Conservation (phyloP, 768 basidiomycete genomes). For the Agrocybe praecox region DNA sequence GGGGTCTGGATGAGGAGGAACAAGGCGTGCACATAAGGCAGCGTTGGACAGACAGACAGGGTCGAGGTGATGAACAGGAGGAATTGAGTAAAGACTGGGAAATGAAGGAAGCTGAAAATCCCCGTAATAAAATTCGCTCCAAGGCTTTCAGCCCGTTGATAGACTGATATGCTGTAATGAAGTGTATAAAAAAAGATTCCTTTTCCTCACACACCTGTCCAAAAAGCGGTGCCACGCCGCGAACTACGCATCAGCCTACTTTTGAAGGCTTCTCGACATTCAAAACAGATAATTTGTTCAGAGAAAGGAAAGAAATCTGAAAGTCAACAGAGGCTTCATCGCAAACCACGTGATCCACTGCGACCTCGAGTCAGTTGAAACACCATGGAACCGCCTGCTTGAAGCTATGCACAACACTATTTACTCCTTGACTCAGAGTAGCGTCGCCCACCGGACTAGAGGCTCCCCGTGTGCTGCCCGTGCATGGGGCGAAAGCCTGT, state of each 20-base stretch:
- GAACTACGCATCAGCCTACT: not conserved
- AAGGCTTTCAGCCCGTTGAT: not conserved
- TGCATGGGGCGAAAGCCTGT: no score
- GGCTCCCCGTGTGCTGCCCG: no score
- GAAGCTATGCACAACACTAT: no score
- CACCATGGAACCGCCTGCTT: no score
- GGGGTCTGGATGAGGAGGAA: not conserved
- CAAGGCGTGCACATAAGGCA: not conserved
- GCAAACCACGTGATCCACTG: no score
- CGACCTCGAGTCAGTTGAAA: no score
- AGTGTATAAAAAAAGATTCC: not conserved
- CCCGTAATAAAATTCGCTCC: not conserved
- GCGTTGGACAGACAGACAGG: not conserved
- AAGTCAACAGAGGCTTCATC: no score
- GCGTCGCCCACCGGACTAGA: no score
- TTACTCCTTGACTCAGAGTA: no score
- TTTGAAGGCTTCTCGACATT: no score
- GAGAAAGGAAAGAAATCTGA: no score
- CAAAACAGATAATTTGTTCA: no score
- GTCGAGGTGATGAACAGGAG: not conserved
- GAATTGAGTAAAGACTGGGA: not conserved
- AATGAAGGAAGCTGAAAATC: not conserved
- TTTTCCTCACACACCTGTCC: not conserved
- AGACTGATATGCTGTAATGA: not conserved
- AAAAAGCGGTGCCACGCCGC: not conserved